Base-by-base conservation (phyloP, 1,284 basidiomycete genomes). In the Coniferiporia weirii region DNA sequence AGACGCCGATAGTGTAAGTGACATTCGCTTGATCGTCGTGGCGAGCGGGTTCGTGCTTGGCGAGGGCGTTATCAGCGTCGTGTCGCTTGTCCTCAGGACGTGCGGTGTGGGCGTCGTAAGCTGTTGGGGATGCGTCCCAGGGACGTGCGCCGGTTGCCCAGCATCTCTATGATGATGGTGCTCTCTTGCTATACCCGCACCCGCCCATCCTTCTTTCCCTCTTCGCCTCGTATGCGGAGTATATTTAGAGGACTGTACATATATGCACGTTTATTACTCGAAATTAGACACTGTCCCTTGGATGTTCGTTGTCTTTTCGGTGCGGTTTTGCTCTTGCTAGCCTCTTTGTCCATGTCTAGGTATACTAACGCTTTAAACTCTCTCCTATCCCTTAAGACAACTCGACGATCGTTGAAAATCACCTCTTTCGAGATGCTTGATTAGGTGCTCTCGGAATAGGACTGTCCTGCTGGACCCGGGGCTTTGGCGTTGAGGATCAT, bases 11-110 rank as follows among this genome's bases (percentile, higher is more conserved):
- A 58, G 27, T 46, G 55, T 57, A 54, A 59, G 62, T 51, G 87
- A 84, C 67, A 94, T 89, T 63, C 81, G 79, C 52, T 77, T 95
- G 53, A 90, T 98, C 66, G 85, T 98, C 38, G 79, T 97, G 35
- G 96, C 95, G 3, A 93, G 90, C 67, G 95, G 95, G 1, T 97
- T 98, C 68, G 96, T 98, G 32, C 78, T 98, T 17, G 95, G 95
- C 32, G 95, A 98, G 78, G 89, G 95, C 1, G 87, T 97, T 44
- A 79, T 92, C 22, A 95, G 93, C 68, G 83, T 98, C 48, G 73
- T 95, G 34, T 85, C 88, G 7, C 77, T 98, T 53, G 70, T 89
- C 8, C 72, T 96, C 63, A 84, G 85, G 65, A 91, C 87, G 45
- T 79, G 79, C 46, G 93, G 93, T 0, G 75, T 91, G 7, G 87